phyloP scores from a whole-genome alignment of 139 green algal species.

The Desmodesmus armatus region DNA sequence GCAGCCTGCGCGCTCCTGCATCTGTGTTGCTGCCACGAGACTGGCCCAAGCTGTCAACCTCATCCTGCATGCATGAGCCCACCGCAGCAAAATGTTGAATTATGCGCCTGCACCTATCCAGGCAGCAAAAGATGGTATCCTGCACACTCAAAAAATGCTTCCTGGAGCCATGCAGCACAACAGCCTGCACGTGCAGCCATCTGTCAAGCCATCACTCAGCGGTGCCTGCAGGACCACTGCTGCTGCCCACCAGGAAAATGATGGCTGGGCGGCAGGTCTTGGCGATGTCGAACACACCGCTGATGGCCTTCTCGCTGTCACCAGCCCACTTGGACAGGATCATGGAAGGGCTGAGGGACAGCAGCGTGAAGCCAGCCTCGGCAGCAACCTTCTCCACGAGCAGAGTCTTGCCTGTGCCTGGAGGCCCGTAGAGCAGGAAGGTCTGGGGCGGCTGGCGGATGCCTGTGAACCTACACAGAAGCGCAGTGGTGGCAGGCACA shows the following conservation, averaged over 20 bases:
- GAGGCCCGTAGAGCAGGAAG: constrained; percentile 67
- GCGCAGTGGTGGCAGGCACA: no score
- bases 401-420: constrained; percentile 77
- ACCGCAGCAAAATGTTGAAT: no score
- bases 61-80: constrained; percentile 64
- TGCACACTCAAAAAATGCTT: no score
- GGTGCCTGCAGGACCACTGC: background rate
- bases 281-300: constrained; percentile 63
- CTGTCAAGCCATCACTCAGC: no score
- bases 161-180: no score
- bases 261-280: constrained; percentile 57
- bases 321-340: constrained; percentile 75
- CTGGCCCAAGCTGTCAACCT: constrained; percentile 67
- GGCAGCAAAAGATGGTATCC: background rate
- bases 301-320: constrained; percentile 70
- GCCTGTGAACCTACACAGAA: constrained; percentile 68
- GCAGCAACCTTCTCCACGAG: constrained; percentile 76
- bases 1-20: constrained; percentile 54
- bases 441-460: constrained; percentile 62
- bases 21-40: constrained; percentile 52
- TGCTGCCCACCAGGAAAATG: constrained; percentile 65
- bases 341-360: constrained; percentile 62
- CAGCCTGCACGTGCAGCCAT: no score
- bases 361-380: constrained; percentile 62
- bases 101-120: no score